A percentile compares a stretch with the other conserved stretches of the same genome.
phyloP scores from a whole-genome alignment of 2,329 filamentous ascomycete species.

The Phialemoniopsis sp. region DNA sequence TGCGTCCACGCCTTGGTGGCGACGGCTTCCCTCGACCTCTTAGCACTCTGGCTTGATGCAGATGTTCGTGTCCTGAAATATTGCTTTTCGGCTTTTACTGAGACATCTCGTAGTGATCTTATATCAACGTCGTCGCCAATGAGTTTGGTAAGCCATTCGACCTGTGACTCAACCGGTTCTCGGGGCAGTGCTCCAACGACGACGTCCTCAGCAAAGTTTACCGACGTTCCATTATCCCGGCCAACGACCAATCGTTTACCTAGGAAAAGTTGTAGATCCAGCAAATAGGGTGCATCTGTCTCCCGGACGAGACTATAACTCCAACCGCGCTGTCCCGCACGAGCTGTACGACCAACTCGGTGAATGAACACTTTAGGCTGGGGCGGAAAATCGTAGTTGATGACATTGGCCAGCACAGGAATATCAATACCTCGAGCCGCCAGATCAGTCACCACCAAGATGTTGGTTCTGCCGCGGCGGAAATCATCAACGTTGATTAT shows the following conservation, averaged over 20 bases:
- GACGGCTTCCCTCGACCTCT: constrained; percentile 76
- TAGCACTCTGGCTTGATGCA: constrained; percentile 86
- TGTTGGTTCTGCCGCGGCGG: constrained; percentile 76
- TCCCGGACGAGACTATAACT: constrained; percentile 89
- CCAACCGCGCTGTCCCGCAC: constrained; percentile 91
- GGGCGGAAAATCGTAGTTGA: constrained; percentile 97
- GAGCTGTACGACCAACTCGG: constrained; percentile 89
- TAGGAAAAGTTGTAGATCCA: constrained; percentile 92
- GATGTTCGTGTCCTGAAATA: constrained; percentile 88
- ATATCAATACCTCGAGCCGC: constrained; percentile 98
- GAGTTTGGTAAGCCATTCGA: constrained; percentile 81
- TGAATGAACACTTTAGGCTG: constrained; percentile 97
- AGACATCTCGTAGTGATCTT: constrained; percentile 64
- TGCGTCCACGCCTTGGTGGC: constrained; percentile 66
- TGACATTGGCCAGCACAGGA: constrained; percentile 89
- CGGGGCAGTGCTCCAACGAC: constrained; percentile 74
- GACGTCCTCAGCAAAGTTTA: constrained; percentile 71
- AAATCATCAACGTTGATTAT: constrained; percentile 92
- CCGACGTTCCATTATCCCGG: constrained; percentile 57
- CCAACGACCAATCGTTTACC: constrained; percentile 79
- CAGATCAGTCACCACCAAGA: constrained; percentile 94
- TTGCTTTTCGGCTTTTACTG: constrained; percentile 84
- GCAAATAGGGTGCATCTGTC: constrained; percentile 82
- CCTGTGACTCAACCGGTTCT: constrained; percentile 67
- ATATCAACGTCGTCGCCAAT: constrained; percentile 75